Base-by-base conservation (phyloP, 805 yeast species). In the Ogataea salicorniae region DNA sequence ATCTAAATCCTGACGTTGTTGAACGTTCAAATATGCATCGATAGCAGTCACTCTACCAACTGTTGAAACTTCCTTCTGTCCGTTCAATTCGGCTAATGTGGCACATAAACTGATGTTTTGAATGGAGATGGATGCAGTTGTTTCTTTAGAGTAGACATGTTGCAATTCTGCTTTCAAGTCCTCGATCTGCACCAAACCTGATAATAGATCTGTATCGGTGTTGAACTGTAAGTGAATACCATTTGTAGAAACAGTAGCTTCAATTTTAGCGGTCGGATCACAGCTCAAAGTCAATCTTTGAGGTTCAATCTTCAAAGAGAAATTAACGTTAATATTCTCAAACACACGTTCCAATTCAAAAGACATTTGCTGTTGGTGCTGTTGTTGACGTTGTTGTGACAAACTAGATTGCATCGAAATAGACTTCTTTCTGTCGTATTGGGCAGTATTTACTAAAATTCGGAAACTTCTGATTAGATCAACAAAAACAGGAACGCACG, bases 191-290 rank as follows among this genome's bases (percentile, higher is more conserved):
- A 81, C 61, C 4, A 77, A 62, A 2, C 76, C 70, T 4, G 72
- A 53, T 13, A 64, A 56, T 42, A 69, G 67, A n/a, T 62, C 58
- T 8, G 70, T 71, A 40, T 78, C 76, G 0, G 87, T 71, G 38
- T 77, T 76, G 8, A 84, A 53, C 43, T 79, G 78, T 34, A 88
- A 54, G 20, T 74, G 77, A n/a, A 88, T 76, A 0, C 84, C 83
- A 18, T 81, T 84, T 20, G 84, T 75, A 7, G 89, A 85, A 15
- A 89, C 83, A 34, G 85, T 79, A 0, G 97, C 95, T 36, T 89
- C 90, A 2, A 94, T 94, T 60, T 87, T 89, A 0, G 98, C 98
- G 16, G 83, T 83, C 1, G 99, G 99, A 51, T 87, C 92, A 73
- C 99, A 94, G 55, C 95, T 86, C 45, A 94, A 70, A 2, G 85